Base-by-base conservation (phyloP, 2,329 filamentous ascomycete genomes). In the Fusarium pseudonygamai region DNA sequence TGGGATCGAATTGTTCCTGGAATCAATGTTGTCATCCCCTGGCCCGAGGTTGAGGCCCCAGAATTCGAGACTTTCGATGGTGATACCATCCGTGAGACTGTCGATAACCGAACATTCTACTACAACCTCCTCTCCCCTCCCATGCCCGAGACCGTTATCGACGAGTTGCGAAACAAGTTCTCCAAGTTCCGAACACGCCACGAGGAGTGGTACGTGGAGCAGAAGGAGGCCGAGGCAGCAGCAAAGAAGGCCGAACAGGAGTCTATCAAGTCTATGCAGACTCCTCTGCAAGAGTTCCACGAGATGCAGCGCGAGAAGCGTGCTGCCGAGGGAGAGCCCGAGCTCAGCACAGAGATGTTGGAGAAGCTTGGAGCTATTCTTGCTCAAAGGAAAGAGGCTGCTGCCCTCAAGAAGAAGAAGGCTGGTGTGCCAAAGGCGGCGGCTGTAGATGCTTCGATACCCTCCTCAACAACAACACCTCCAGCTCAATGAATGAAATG, bases 131-230 rank as follows among this genome's bases (percentile, higher is more conserved):
- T 95, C 34, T 86, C 88, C 22, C 88, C 93, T 32, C 96, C 96
- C 20, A 94, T 97, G 88, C 95, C 96, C 10, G 83, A 86, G 36
- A 84, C 83, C n/a, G 88, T 98, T 42, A 88, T 97, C 74, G 91
- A 97, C 81, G 96, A 98, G 86, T 86, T 98, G 79, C 89, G 95
- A 79, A 92, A 93, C 85, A 92, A 91, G 80, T 97, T 92, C 87
- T 93, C 92, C 76, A 90, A 88, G 78, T 96, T 95, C 89, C 88
- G 95, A 78, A 94, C 91, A 60, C 87, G 93, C 53, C 94, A 97
- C 84, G 93, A 95, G 72, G 84, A 88, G 50, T 92, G 92, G 81
- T 97, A 92, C 80, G 82, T 95, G 59, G 85, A 85, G 74, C 84
- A 86, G 82, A 92, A 91, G 85, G 85, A 90, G 81, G 83, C 85